These are phyloP conservation scores for Phytophthora multivora DNA, from an alignment of 352 stramenopile genomes.

Conservation along the genomic window DNA sequence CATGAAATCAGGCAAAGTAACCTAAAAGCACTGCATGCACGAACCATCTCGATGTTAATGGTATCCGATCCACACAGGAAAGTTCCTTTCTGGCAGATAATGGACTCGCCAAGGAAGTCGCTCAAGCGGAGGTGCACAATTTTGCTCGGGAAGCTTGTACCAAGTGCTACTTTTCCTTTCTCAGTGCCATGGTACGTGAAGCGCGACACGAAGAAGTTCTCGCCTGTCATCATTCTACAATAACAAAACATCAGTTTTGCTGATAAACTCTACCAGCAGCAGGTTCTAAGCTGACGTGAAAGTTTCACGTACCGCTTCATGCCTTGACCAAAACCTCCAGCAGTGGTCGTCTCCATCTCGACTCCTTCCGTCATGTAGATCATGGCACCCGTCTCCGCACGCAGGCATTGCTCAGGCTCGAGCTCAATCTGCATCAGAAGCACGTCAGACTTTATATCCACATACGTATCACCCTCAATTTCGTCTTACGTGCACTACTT, in stretches of 20 bases:
- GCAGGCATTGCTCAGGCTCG: constrained; percentile 89
- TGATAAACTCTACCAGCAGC: too few species aligned
- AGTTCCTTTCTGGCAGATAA: constrained; percentile 94
- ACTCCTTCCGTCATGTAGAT: constrained; percentile 96
- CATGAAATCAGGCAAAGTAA: not conserved
- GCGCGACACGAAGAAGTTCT: constrained; percentile 83
- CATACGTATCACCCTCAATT: not conserved
- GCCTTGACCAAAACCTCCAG: constrained; percentile 88
- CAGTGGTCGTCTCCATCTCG: constrained; percentile 90
- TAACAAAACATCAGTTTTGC: constrained; percentile 5
- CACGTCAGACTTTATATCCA: not conserved
- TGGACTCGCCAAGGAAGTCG: constrained; percentile 83
- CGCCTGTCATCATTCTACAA: constrained; percentile 70
- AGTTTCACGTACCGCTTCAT: constrained; percentile 80
- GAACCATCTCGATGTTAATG: constrained; percentile 92
- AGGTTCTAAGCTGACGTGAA: constrained; percentile 44
- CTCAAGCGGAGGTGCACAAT: constrained; percentile 89
- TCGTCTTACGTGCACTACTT: constrained; percentile 77
- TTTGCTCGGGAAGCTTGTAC: constrained; percentile 90
- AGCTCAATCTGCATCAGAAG: constrained; percentile 72
- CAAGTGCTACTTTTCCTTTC: constrained; percentile 87
- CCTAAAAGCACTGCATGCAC: not conserved
- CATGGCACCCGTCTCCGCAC: constrained; percentile 93
- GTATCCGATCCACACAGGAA: constrained; percentile 92
- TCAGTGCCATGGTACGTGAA: constrained; percentile 67